Evolutionary conservation across 129 eudicot genomes (phyloP).

Genomic region (Deinandra increscens): DNA sequence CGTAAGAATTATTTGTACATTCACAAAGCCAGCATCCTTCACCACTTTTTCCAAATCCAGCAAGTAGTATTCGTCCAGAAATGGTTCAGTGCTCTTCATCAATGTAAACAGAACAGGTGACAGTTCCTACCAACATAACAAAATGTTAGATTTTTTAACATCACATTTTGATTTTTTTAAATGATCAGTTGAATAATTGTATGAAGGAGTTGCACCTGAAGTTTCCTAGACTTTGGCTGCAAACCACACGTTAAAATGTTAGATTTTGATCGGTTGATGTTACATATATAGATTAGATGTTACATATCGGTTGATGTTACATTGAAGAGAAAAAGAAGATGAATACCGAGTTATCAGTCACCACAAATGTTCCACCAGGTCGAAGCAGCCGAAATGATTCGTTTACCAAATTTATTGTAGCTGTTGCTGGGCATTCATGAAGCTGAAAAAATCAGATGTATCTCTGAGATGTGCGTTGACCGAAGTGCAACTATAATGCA

Average conservation of each 20-base stretch:
- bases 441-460: slow-evolving; percentile 44
- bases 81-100: slow-evolving; percentile 99
- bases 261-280: background rate
- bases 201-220: slow-evolving; percentile 60
- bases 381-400: slow-evolving; percentile 92
- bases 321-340: background rate
- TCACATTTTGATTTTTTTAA: no score
- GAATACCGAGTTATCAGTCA: slow-evolving; percentile 85
- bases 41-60: slow-evolving; percentile 70
- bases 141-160: background rate
- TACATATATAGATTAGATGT: no score
- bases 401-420: slow-evolving; percentile 65
- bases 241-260: slow-evolving; percentile 23
- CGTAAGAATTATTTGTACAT: slow-evolving; percentile 63
- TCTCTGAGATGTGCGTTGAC: no score
- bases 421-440: slow-evolving; percentile 92
- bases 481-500: no score
- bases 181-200: no score
- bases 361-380: slow-evolving; percentile 92
- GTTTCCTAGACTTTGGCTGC: slow-evolving; percentile 98
- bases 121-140: slow-evolving; percentile 50
- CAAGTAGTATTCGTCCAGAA: slow-evolving; percentile 88
- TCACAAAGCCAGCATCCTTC: slow-evolving; percentile 64
- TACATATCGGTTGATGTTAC: background rate
- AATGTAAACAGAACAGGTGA: slow-evolving; percentile 89